These are phyloP conservation scores for Epichloe aotearoae DNA, from an alignment of 2,329 filamentous ascomycete species.

Conservation along the genomic window DNA sequence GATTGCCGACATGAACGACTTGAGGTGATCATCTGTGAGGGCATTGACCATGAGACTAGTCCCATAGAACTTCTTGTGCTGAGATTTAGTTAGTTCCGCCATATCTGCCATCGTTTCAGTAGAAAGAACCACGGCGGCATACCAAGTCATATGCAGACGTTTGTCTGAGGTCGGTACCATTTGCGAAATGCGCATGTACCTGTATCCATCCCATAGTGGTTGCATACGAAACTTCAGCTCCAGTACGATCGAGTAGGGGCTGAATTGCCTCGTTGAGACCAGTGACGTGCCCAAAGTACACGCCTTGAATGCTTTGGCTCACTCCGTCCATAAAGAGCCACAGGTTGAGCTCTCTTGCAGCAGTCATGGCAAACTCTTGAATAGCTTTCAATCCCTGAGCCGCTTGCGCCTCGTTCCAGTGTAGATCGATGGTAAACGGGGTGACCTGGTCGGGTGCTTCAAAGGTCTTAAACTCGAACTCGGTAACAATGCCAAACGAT, in stretches of 20 bases:
- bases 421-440: constrained; percentile 10
- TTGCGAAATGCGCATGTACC: constrained; percentile 11
- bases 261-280: not conserved
- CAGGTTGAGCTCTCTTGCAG: constrained; percentile 17
- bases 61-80: not conserved
- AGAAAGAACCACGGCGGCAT: constrained; percentile 6
- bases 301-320: constrained; percentile 11
- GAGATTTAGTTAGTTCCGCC: not conserved
- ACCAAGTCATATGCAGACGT: constrained; percentile 14
- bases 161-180: constrained; percentile 11
- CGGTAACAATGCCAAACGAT: constrained; percentile 26
- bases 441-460: constrained; percentile 11
- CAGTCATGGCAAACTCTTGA: constrained; percentile 13
- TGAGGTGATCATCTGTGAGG: constrained; percentile 11
- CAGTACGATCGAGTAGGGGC: not conserved
- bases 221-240: not conserved
- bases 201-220: constrained; percentile 15
- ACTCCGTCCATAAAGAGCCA: constrained; percentile 12
- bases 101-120: too few relatives aligned
- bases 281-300: constrained; percentile 15
- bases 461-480: constrained; percentile 16
- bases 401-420: constrained; percentile 5
- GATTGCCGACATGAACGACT: not conserved
- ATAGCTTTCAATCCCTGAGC: constrained; percentile 12
- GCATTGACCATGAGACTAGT: not conserved